These are phyloP conservation scores for Venturia oleaginea DNA, from an alignment of 2,329 filamentous ascomycete species.

Conservation along the genomic window DNA sequence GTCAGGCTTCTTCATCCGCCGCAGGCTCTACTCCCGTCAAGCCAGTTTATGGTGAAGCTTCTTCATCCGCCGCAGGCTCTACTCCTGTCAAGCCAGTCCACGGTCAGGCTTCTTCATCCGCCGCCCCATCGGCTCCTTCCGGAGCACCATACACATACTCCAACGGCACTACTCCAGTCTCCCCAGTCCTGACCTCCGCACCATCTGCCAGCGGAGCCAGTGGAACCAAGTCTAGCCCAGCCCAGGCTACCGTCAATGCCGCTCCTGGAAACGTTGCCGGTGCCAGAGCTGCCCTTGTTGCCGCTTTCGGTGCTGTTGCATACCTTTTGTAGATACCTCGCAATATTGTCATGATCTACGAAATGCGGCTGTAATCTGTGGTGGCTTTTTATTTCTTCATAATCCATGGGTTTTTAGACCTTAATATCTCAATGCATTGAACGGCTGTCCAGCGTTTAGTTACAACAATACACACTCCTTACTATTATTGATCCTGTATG, in stretches of 20 bases:
- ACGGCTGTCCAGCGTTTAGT: background rate
- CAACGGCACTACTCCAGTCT: constrained; percentile 2
- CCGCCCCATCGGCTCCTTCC: background rate
- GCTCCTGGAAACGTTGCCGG: constrained; percentile 42
- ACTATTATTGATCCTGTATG: background rate
- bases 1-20: background rate
- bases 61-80: no score
- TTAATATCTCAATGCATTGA: background rate
- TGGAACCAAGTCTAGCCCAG: constrained; percentile 14
- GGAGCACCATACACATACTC: constrained; percentile 5
- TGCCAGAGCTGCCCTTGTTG: constrained; percentile 35
- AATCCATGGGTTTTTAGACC: background rate
- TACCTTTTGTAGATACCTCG: constrained; percentile 27
- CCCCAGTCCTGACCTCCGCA: background rate
- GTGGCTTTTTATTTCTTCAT: background rate
- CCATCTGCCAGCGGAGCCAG: constrained; percentile 13
- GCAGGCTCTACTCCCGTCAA: background rate
- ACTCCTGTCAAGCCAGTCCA: background rate
- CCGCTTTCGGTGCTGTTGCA: constrained; percentile 8
- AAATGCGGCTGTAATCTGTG: background rate
- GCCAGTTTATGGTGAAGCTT: background rate
- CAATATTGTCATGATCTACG: background rate
- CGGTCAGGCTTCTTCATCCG: background rate
- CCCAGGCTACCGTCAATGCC: constrained; percentile 37
- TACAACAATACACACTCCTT: background rate